Evolutionary conservation across 129 eudicot species (phyloP), one percentile per base, ranked within the genome.

Genomic region (Arctium minus): DNA sequence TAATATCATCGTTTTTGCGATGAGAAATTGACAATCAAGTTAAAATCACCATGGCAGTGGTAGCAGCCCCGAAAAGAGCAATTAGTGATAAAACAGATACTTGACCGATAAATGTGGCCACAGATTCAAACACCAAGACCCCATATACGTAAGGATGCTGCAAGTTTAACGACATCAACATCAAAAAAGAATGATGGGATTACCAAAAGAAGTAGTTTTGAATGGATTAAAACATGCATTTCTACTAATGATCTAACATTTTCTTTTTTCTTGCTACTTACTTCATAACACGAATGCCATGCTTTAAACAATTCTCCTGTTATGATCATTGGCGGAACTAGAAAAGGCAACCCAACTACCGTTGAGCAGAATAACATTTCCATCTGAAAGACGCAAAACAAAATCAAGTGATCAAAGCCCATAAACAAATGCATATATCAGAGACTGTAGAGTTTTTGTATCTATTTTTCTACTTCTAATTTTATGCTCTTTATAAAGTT

Each of bases 341-440:
- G 80, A 89, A 92, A 89, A 39, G 97, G 97, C 90, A 90, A 73
- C 13, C 95, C 97, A 33, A 92, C 94, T 17, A 91, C 87, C 0
- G 97, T 92, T 17, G 97, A 92, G 89, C 97, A 92, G 73, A 92
- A 92, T 39, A 92, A 79, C 97, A 92, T 92, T 89, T 92, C 97
- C 88, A 77, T 92, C 97, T 92, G 81, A 8, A 0, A 39, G 1
- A 33, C 3, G 3, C 36, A 2, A 33, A 33, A 33, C 36, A 33
- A 60, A 67, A 32, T 73, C 37, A 38, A 1, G 18, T 6, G 30
- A 0, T 73, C 18, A 18, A 73, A 73, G 15, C 32, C 56, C 35
- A 36, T 73, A 73, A 73, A 13, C 38, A 39, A 36, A 13, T 36
- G 37, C 5, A 15, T 3, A 36, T 74, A 74, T 30, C 22, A 39